Percentiles rank a stretch among this genome's conserved stretches.
Conservation (phyloP, 2,329 filamentous ascomycete genomes). For the Dactylonectria estremocensis region DNA sequence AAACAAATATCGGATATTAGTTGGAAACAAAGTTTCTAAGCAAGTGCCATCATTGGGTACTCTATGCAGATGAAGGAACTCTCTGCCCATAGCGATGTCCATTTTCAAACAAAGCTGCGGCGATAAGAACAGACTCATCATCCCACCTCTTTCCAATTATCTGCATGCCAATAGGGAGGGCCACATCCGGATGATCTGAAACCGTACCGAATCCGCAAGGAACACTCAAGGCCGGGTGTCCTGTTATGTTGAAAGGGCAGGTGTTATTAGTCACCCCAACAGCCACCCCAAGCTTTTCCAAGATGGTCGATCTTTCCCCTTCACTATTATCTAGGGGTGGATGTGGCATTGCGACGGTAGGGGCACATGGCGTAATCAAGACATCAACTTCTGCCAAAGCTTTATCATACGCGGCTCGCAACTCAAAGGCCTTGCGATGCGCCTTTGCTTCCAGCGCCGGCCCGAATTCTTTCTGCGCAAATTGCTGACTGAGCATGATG, state of each 20-base stretch:
- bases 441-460: conserved; percentile 59
- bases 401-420: conserved; percentile 61
- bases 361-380: conserved; percentile 64
- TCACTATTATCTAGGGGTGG: conserved; percentile 46
- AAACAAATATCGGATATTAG: no score
- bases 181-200: conserved; percentile 28
- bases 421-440: conserved; percentile 59
- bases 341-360: conserved; percentile 59
- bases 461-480: conserved; percentile 45
- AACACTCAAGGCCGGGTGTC: conserved; percentile 64
- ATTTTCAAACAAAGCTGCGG: conserved; percentile 46
- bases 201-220: conserved; percentile 52
- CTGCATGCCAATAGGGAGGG: conserved; percentile 52
- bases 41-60: no score
- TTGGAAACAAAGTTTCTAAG: no score
- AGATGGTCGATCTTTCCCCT: conserved; percentile 35
- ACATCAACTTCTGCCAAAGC: conserved; percentile 62
- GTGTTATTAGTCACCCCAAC: conserved; percentile 64
- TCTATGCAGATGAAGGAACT: background rate
- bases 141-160: conserved; percentile 48
- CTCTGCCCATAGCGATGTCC: conserved; percentile 12
- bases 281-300: conserved; percentile 60
- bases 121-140: conserved; percentile 43
- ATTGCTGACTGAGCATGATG: conserved; percentile 60
- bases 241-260: conserved; percentile 65